Evolutionary conservation across 1,139 yeast species (phyloP), one percentile per base, ranked within the genome.

Genomic region (Suzukiozyma palmioleophila): DNA sequence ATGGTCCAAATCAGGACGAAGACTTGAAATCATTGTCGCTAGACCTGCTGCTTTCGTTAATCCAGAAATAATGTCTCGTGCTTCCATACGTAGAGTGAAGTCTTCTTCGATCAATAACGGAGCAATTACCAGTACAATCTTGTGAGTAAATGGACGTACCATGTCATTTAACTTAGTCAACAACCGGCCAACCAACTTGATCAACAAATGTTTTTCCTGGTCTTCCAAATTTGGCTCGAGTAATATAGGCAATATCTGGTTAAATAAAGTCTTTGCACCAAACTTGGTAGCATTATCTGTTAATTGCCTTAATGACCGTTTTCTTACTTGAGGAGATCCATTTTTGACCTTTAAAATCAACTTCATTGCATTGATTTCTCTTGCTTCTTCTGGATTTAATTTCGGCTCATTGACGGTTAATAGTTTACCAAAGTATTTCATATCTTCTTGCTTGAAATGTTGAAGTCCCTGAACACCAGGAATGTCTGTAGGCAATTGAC

Each of bases 61-160:
- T 48, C 77, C 82, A 0, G 92, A 73, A 10, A 90, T 76, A 24
- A 89, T 78, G 46, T 88, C 96, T 38, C 87, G 69, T 1, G 96
- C 94, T 53, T 87, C 95, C 2, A 77, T 62, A 44, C 96, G 68
- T 1, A 90, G 74, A 18, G 79, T 74, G 40, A 74, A 69, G 54
- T 88, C 95, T 47, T 85, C 92, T 53, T 89, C 97, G 9, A 85
- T 76, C 34, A 90, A 67, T 42, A 89, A 60, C 0, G 97, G 97
- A 32, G 89, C 79, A 1, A 86, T 74, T 1, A 88, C 95, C 18
- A 77, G 75, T 26, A 90, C 57, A 3, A 90, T 77, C 48, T 82
- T 78, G 45, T 79, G 84, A 0, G 95, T 80, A 52, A 70, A 86
- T 0, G 97, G 96, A 32, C 83, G 67, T 1, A 87, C 75, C 39